A percentile compares a stretch with the other conserved stretches of the same genome.
Conservation (phyloP, 2,329 filamentous ascomycete genomes). For the Diaporthe longicolla region DNA sequence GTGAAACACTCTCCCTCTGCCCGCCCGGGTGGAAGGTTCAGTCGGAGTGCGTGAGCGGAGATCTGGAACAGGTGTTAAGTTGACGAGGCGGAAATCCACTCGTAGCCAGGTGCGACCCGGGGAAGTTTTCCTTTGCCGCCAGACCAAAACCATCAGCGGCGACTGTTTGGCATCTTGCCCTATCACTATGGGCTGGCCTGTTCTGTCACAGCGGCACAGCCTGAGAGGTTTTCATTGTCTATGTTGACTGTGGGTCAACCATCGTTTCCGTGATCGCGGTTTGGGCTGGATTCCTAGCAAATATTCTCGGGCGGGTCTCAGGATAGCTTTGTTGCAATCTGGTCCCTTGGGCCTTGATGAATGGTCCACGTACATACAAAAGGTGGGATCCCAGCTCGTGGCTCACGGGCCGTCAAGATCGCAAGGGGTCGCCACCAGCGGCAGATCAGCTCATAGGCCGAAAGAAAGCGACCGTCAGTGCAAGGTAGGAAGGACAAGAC, state of each 20-base stretch:
- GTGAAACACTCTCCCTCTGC: not conserved
- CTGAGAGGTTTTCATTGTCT: not conserved
- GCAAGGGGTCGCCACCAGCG: not conserved
- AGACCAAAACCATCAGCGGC: slow-evolving; percentile 9
- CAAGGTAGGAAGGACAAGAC: not conserved
- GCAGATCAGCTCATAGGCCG: not conserved
- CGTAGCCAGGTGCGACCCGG: not conserved
- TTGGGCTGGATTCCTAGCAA: slow-evolving; percentile 8
- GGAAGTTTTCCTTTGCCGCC: not conserved
- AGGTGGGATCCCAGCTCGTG: not conserved
- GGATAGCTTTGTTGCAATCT: slow-evolving; percentile 10
- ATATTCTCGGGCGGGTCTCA: slow-evolving; percentile 20
- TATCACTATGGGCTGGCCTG: slow-evolving; percentile 1
- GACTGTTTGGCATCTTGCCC: slow-evolving; percentile 24
- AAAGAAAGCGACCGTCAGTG: too few relatives aligned
- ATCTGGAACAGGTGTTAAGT: not conserved
- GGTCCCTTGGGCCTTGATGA: not conserved
- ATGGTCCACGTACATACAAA: slow-evolving; percentile 16
- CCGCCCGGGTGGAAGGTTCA: not conserved
- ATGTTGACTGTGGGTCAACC: not conserved
- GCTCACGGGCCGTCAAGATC: not conserved
- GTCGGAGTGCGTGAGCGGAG: not conserved
- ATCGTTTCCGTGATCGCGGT: not conserved
- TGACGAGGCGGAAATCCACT: not conserved
- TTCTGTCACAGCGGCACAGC: slow-evolving; percentile 8